Evolutionary conservation across 768 basidiomycete genomes (phyloP), one percentile per base, ranked within the genome.

Genomic region (Podaxis rugospora): DNA sequence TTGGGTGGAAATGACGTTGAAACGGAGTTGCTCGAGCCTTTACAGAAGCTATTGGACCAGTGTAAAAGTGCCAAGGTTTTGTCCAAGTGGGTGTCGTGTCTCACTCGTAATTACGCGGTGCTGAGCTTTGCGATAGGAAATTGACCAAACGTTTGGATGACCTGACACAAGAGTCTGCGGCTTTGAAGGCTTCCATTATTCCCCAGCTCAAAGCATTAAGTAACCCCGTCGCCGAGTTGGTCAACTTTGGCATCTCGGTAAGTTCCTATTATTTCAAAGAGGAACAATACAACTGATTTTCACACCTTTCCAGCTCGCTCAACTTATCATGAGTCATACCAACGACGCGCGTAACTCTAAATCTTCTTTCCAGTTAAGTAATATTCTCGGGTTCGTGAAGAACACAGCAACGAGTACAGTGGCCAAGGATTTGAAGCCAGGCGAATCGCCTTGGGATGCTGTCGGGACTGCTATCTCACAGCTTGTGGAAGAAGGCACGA

Each of bases 201-300:
- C 83, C 87, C 2, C 89, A 90, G 50, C 83, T 95, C 69, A 85
- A 89, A 63, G 78, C 79, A 2, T 71, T 93, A n/a, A 85, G 83
- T 67, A 86, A 89, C 59, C 77, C 82, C 28, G 86, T 93, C 1
- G 85, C 88, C 1, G 91, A 92, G 62, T 82, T 94, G 9, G 88
- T 94, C 64, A 93, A 95, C 73, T 92, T 96, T 70, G 93, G 93
- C 69, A 91, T 97, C 58, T 90, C 91, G 56, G 93, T 93, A 62
- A 57, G 87, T 70, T 18, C 18, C 36, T 39, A 53, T 25, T 40
- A 14, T 16, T 25, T 25, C 39, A 56, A 21, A 21, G 36, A 18
- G n/a, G 25, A 53, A 18, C 37, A 28, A 57, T 55, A 47, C 32
- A 23, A 42, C 51, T 28, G 16, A 59, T 32, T 54, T 23, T 55